A percentile compares a stretch with the other conserved stretches of the same genome.
phyloP scores from a whole-genome alignment of 495 filamentous ascomycete species.

The Apodospora peruviana region DNA sequence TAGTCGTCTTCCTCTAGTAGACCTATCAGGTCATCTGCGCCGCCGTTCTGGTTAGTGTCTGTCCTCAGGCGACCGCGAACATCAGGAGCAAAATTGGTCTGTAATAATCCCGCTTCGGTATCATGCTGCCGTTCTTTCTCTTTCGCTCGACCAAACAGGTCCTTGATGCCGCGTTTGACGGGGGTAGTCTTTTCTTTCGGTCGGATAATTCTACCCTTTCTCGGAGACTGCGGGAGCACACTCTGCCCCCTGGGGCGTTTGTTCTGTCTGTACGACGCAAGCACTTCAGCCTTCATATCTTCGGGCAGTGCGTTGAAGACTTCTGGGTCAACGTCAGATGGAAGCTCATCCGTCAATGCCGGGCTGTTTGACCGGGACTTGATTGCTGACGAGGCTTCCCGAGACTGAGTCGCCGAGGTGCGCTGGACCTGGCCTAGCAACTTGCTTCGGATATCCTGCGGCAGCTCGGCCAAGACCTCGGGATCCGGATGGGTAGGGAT shows the following conservation, averaged over 20 bases:
- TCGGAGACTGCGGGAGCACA: constrained; percentile 53
- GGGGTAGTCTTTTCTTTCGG: constrained; percentile 50
- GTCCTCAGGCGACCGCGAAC: not conserved
- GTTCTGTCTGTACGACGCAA: constrained; percentile 57
- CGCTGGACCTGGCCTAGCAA: constrained; percentile 45
- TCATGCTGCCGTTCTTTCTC: constrained; percentile 35
- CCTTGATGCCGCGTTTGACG: constrained; percentile 53
- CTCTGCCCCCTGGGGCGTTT: constrained; percentile 26
- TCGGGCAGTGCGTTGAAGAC: constrained; percentile 72
- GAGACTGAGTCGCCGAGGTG: constrained; percentile 12
- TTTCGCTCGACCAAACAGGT: constrained; percentile 39
- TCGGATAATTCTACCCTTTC: constrained; percentile 43
- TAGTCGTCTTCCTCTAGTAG: constrained; percentile 35
- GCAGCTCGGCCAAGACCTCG: constrained; percentile 67
- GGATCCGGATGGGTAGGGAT: constrained; percentile 76
- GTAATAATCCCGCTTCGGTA: constrained; percentile 49
- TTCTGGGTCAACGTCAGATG: constrained; percentile 61
- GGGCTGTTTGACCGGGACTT: constrained; percentile 39
- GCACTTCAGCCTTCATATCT: constrained; percentile 74
- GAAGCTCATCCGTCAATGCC: constrained; percentile 25
- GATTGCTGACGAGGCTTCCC: constrained; percentile 16
- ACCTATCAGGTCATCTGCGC: constrained; percentile 15
- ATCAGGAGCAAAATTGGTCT: constrained; percentile 58
- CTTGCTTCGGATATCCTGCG: constrained; percentile 69
- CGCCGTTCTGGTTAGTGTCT: not conserved